Evolutionary conservation across 2,329 filamentous ascomycete genomes (phyloP).

Genomic region (Hypoxylon sp.): DNA sequence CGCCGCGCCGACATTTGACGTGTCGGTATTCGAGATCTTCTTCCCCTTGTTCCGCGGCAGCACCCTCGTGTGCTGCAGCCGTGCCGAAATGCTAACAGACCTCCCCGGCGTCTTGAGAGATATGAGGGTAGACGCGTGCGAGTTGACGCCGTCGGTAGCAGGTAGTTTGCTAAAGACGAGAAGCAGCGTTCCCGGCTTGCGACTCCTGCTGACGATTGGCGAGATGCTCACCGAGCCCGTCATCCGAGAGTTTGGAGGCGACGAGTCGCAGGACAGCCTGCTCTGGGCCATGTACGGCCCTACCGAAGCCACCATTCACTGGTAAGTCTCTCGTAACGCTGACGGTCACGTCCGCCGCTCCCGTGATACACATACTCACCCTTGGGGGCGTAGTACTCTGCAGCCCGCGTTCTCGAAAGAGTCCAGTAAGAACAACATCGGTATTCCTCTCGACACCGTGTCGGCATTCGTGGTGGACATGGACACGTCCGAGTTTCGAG

Average conservation of each 20-base stretch:
- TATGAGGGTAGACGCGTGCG: constrained; percentile 80
- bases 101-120: constrained; percentile 70
- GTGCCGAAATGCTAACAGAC: constrained; percentile 76
- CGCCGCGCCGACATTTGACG: constrained; percentile 90
- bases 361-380: constrained; percentile 8
- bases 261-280: constrained; percentile 62
- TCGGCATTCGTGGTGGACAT: constrained; percentile 75
- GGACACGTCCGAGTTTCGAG: constrained; percentile 49
- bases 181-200: constrained; percentile 70
- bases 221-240: constrained; percentile 88
- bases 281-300: constrained; percentile 95
- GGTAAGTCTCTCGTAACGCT: constrained; percentile 50
- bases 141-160: constrained; percentile 88
- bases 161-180: constrained; percentile 77
- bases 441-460: constrained; percentile 80
- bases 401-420: constrained; percentile 66
- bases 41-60: constrained; percentile 79
- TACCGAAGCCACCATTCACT: constrained; percentile 91
- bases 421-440: constrained; percentile 73
- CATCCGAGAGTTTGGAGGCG: constrained; percentile 78
- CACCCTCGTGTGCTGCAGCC: constrained; percentile 76
- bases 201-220: constrained; percentile 82
- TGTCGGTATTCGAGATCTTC: constrained; percentile 94
- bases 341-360: background rate
- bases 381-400: constrained; percentile 63